These are phyloP conservation scores for Parasarocladium wereldwijsianum DNA, from an alignment of 2,329 filamentous ascomycete genomes.

Conservation along the genomic window DNA sequence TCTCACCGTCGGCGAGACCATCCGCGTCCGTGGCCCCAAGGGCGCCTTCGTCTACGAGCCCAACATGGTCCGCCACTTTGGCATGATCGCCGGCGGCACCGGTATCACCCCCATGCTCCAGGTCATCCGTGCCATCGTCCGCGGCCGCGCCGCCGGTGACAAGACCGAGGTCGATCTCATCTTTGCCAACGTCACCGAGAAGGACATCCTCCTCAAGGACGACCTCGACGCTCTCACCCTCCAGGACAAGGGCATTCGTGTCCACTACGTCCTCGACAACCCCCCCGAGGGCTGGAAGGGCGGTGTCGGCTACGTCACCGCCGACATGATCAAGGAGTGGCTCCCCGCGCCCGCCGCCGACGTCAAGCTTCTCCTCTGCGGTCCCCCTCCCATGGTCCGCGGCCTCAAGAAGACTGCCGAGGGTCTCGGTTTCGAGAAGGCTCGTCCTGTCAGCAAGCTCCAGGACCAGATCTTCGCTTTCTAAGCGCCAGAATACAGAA, in stretches of 20 bases:
- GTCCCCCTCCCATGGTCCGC: conserved; percentile 90
- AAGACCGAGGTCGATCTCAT: conserved; percentile 84
- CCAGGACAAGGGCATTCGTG: conserved; percentile 67
- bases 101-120: conserved; percentile 99
- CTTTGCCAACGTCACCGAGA: conserved; percentile 87
- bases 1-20: conserved; percentile 68
- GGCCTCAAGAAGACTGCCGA: conserved; percentile 95
- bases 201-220: conserved; percentile 88
- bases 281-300: conserved; percentile 84
- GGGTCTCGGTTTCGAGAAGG: conserved; percentile 80
- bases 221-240: conserved; percentile 69
- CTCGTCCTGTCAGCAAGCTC: conserved; percentile 89
- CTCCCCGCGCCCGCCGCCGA: conserved; percentile 73
- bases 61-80: conserved; percentile 92
- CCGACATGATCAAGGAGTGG: conserved; percentile 86
- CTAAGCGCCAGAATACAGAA: conserved; percentile 14
- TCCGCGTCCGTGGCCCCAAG: conserved; percentile 89
- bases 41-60: conserved; percentile 95
- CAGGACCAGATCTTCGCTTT: conserved; percentile 98
- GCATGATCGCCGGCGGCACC: conserved; percentile 95
- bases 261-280: conserved; percentile 95
- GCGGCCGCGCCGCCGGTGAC: conserved; percentile 65
- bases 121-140: conserved; percentile 78
- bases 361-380: conserved; percentile 88
- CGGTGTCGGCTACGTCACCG: conserved; percentile 86